phyloP scores from a whole-genome alignment of 2,329 filamentous ascomycete species.

The Curvularia spicifera region DNA sequence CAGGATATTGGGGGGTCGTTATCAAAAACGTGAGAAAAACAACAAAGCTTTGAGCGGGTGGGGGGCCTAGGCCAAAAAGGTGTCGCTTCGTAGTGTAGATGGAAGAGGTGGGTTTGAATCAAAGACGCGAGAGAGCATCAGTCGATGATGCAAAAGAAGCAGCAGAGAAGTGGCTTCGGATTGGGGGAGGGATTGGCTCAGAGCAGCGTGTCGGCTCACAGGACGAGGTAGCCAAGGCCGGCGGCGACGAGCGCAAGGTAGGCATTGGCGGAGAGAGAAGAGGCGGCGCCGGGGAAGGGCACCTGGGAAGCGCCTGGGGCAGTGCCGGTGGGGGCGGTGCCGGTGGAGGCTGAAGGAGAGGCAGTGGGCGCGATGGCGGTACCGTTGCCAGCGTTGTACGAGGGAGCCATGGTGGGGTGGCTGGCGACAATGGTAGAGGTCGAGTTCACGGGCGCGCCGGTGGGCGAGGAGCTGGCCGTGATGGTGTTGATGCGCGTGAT shows the following conservation, averaged over 20 bases:
- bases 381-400: slow-evolving; percentile 31
- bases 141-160: slow-evolving; percentile 41
- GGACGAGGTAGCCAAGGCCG: slow-evolving; percentile 44
- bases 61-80: slow-evolving; percentile 15
- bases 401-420: slow-evolving; percentile 24
- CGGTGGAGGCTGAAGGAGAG: background rate
- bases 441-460: slow-evolving; percentile 38
- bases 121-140: slow-evolving; percentile 33
- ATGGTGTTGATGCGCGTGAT: slow-evolving; percentile 50
- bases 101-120: slow-evolving; percentile 20
- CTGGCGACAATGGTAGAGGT: slow-evolving; percentile 42
- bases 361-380: slow-evolving; percentile 21
- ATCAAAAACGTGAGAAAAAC: slow-evolving; percentile 26
- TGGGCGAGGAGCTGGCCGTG: slow-evolving; percentile 41
- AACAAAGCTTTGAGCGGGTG: slow-evolving; percentile 11
- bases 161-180: slow-evolving; percentile 10
- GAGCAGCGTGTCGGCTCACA: slow-evolving; percentile 33
- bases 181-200: background rate
- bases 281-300: slow-evolving; percentile 45
- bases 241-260: slow-evolving; percentile 40
- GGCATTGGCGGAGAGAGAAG: slow-evolving; percentile 41
- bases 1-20: slow-evolving; percentile 21
- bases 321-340: slow-evolving; percentile 12
- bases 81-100: slow-evolving; percentile 24
- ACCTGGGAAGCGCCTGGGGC: slow-evolving; percentile 20